Evolutionary conservation across 2,329 filamentous ascomycete species (phyloP).

Genomic region (Arachnopeziza araneosa): DNA sequence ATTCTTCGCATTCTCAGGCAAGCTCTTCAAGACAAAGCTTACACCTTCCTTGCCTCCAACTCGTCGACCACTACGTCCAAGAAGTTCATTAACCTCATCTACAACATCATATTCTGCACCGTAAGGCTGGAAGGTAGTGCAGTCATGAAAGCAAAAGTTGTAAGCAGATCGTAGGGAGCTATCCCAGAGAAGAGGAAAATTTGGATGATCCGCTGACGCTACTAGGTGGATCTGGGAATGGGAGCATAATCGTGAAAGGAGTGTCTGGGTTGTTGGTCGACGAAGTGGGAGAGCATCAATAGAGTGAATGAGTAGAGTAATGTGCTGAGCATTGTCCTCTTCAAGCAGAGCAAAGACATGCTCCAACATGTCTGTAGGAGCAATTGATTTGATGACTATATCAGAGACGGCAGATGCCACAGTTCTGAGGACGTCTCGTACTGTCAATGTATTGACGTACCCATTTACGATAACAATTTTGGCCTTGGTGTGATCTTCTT

Average conservation of each 20-base stretch:
- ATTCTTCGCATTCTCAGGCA: conserved; percentile 87
- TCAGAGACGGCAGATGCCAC: conserved; percentile 56
- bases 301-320: conserved; percentile 77
- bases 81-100: conserved; percentile 81
- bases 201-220: conserved; percentile 81
- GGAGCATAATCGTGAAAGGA: conserved; percentile 70
- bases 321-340: conserved; percentile 35
- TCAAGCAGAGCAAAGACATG: conserved; percentile 58
- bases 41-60: conserved; percentile 89
- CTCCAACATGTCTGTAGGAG: conserved; percentile 55
- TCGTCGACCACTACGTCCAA: conserved; percentile 73
- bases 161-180: conserved; percentile 75
- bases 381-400: neutral
- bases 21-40: conserved; percentile 79
- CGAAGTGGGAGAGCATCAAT: conserved; percentile 77
- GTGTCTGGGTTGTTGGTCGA: conserved; percentile 60
- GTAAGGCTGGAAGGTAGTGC: conserved; percentile 79
- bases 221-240: conserved; percentile 68
- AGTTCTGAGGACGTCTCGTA: conserved; percentile 65
- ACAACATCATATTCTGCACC: conserved; percentile 74
- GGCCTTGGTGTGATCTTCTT: conserved; percentile 25
- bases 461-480: conserved; percentile 84
- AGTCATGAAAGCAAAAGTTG: conserved; percentile 88
- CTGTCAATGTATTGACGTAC: conserved; percentile 60
- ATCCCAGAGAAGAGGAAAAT: conserved; percentile 86